phyloP scores from a whole-genome alignment of 2,329 filamentous ascomycete species.

The Harringtonia lauricola region DNA sequence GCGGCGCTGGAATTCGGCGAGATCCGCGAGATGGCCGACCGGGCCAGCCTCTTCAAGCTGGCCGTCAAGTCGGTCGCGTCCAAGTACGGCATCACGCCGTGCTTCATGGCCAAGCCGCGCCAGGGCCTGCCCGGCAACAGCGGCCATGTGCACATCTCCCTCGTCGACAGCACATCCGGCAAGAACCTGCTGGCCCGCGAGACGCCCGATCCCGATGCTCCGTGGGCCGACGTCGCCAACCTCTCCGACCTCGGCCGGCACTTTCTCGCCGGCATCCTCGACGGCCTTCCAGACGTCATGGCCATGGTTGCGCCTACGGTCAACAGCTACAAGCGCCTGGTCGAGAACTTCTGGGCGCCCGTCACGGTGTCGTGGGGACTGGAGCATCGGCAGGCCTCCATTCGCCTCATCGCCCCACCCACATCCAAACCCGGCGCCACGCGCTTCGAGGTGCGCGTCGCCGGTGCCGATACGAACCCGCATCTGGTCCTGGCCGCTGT shows the following conservation, averaged over 20 bases:
- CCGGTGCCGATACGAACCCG: conserved; percentile 88
- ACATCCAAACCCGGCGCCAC: conserved; percentile 77
- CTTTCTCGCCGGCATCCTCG: conserved; percentile 83
- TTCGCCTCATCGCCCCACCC: conserved; percentile 81
- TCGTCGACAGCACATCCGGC: conserved; percentile 68
- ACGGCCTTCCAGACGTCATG: conserved; percentile 90
- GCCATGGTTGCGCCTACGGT: conserved; percentile 87
- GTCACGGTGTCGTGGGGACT: conserved; percentile 96
- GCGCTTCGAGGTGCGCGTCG: conserved; percentile 83
- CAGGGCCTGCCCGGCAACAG: conserved; percentile 88
- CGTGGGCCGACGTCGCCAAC: conserved; percentile 63
- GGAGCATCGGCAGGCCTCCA: conserved; percentile 86
- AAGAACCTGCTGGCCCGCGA: conserved; percentile 77
- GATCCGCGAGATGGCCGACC: conserved; percentile 81
- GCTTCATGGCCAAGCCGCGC: conserved; percentile 97
- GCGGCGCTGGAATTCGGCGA: conserved; percentile 88
- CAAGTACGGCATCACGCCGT: conserved; percentile 84
- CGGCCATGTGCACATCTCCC: conserved; percentile 88
- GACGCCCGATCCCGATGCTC: conserved; percentile 56
- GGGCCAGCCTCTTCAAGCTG: conserved; percentile 88
- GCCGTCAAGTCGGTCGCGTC: conserved; percentile 81
- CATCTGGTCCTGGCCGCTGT: conserved; percentile 80
- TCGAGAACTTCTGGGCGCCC: conserved; percentile 98
- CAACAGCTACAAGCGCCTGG: conserved; percentile 95
- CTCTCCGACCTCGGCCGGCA: conserved; percentile 84